phyloP scores from a whole-genome alignment of 2,329 filamentous ascomycete genomes.

The Colletotrichum musicola region DNA sequence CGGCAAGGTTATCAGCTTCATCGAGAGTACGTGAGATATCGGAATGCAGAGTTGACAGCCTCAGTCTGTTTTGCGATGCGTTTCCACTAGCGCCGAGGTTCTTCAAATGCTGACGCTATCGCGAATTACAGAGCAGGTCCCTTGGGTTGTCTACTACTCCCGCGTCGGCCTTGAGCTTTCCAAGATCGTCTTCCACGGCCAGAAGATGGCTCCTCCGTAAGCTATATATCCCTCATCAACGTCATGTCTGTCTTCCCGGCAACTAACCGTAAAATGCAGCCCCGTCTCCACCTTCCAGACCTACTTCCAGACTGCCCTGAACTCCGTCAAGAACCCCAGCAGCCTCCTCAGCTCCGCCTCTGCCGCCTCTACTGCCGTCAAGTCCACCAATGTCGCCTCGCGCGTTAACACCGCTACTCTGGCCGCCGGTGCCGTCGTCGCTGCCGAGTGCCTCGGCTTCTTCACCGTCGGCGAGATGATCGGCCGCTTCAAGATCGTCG shows the following conservation, averaged over 20 bases:
- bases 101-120: conserved; percentile 32
- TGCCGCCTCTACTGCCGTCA: conserved; percentile 66
- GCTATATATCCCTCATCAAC: conserved; percentile 51
- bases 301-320: conserved; percentile 83
- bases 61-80: not conserved
- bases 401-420: conserved; percentile 76
- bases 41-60: not conserved
- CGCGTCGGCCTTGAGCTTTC: conserved; percentile 88
- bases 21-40: conserved; percentile 79
- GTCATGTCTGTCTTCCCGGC: conserved; percentile 20
- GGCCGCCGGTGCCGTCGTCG: conserved; percentile 79
- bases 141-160: conserved; percentile 91
- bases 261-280: conserved; percentile 58
- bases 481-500: conserved; percentile 93
- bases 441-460: conserved; percentile 92
- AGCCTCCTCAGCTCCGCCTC: conserved; percentile 68
- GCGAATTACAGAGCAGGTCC: conserved; percentile 77
- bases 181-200: conserved; percentile 87
- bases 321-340: conserved; percentile 77
- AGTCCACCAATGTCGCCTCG: conserved; percentile 50
- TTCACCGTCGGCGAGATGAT: conserved; percentile 99
- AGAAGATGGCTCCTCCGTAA: conserved; percentile 97
- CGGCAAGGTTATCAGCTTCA: conserved; percentile 80
- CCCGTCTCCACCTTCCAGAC: conserved; percentile 84
- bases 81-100: not conserved